These are phyloP conservation scores for Cladosporium sp. DNA, from an alignment of 2,329 filamentous ascomycete genomes.

Conservation along the genomic window DNA sequence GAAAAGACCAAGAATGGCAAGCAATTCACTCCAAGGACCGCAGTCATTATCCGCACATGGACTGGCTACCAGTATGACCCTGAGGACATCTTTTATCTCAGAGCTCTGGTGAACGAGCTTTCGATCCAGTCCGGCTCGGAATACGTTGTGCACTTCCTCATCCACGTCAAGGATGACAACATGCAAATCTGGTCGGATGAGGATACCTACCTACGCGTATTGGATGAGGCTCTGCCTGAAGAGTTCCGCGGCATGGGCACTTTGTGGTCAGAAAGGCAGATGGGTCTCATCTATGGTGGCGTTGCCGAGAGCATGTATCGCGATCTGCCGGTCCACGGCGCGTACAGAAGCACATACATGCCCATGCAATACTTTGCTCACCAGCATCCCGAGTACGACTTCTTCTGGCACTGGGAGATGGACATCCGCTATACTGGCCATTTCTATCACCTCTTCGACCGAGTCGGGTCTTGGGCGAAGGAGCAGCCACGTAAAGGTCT, in stretches of 20 bases:
- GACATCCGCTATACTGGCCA: constrained; percentile 87
- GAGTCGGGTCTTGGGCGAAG: constrained; percentile 62
- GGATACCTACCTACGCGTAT: constrained; percentile 65
- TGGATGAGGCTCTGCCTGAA: constrained; percentile 42
- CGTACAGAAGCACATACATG: constrained; percentile 76
- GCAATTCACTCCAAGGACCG: constrained; percentile 54
- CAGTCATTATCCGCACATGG: constrained; percentile 79
- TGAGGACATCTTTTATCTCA: constrained; percentile 77
- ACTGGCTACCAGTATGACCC: constrained; percentile 72
- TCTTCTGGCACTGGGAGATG: constrained; percentile 96
- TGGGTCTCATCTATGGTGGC: constrained; percentile 52
- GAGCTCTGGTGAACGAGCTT: constrained; percentile 75
- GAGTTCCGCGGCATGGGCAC: constrained; percentile 52
- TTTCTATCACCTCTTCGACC: constrained; percentile 74
- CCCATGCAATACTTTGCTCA: constrained; percentile 91
- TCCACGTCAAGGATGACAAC: constrained; percentile 78
- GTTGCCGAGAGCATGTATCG: constrained; percentile 48
- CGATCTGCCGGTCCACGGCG: constrained; percentile 65
- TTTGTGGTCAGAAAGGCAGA: constrained; percentile 50
- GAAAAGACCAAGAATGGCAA: constrained; percentile 14
- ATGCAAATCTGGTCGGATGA: constrained; percentile 78
- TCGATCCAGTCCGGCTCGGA: constrained; percentile 74
- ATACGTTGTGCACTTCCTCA: constrained; percentile 75
- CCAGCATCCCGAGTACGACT: constrained; percentile 82
- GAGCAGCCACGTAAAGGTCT: constrained; percentile 66